Base-by-base conservation (phyloP, 2,329 filamentous ascomycete genomes). In the Nemania bipapillata region DNA sequence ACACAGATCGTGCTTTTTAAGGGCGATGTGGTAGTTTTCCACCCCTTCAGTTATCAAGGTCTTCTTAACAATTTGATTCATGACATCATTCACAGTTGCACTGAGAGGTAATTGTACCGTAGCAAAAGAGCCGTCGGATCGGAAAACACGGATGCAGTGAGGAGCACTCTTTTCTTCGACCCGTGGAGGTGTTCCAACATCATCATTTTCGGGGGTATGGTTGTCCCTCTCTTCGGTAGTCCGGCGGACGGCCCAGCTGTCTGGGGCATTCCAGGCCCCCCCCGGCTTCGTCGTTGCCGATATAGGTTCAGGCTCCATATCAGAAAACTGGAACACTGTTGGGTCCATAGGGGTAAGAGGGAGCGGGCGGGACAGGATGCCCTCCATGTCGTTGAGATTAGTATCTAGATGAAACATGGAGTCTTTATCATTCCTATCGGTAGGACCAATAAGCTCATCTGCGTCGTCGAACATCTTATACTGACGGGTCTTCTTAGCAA, bases 111-210 rank as follows among this genome's bases (percentile, higher is more conserved):
- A 91, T 32, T 94, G 95, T 57, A 99, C 86, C 0, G 96, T 97
- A 6, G 94, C 93, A 82, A 98, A 99, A 0, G 96, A 97, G 28
- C 92, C 93, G 78, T 99, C 95, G 8, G 92, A 91, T 68, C 94
- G 91, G 83, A 99, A 99, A 42, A 99, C 93, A 37, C 96, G 93
- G 77, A 99, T 96, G 79, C 94, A 98, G 80, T 95, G 97, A 35
- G 91, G 89, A 17, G 87, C 86, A 32, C 88, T 85, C 76, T 93
- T 92, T 78, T 95, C 91, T 63, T 95, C 92, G 1, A 90, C 87
- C 57, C 88, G 87, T 6, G 88, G 85, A n/a, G 89, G 86, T 58
- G 88, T 87, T 54, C 88, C 90, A 30, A 86, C 83, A 63, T 95
- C 91, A 70, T 94, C 91, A 15, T 87, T 83, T 65, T 93, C 91